Evolutionary conservation across 2,329 filamentous ascomycete genomes (phyloP).

Genomic region (Diaporthe vexans): DNA sequence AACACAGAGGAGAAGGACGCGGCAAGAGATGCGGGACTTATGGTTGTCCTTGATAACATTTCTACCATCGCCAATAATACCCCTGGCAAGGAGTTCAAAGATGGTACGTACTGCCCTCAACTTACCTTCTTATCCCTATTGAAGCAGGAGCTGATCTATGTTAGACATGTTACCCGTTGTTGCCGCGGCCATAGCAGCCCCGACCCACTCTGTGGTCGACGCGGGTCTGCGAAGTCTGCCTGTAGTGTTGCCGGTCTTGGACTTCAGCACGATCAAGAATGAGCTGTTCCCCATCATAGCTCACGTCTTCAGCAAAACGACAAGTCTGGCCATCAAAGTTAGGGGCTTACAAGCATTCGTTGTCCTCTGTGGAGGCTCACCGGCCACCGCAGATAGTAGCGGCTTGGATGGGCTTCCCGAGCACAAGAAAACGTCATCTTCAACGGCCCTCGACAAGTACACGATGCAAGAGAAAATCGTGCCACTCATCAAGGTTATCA

Average conservation of each 20-base stretch:
- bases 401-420: constrained; percentile 81
- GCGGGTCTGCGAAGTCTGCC: constrained; percentile 84
- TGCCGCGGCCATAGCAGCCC: constrained; percentile 85
- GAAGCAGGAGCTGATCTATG: constrained; percentile 34
- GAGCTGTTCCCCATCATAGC: constrained; percentile 96
- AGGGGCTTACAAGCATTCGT: constrained; percentile 91
- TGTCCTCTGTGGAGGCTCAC: constrained; percentile 85
- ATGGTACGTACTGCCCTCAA: constrained; percentile 68
- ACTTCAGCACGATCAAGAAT: constrained; percentile 97
- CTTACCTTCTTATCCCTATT: neutral
- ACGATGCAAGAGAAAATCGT: constrained; percentile 98
- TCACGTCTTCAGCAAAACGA: constrained; percentile 91
- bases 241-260: constrained; percentile 85
- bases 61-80: constrained; percentile 82
- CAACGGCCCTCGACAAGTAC: constrained; percentile 93
- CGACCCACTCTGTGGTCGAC: constrained; percentile 91
- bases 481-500: constrained; percentile 90
- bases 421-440: constrained; percentile 74
- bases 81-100: constrained; percentile 93
- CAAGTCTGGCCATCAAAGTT: constrained; percentile 94
- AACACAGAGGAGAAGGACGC: constrained; percentile 81
- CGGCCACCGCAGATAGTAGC: constrained; percentile 69
- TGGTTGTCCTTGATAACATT: constrained; percentile 91
- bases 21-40: constrained; percentile 87
- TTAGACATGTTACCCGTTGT: constrained; percentile 90